Evolutionary conservation across 495 filamentous ascomycete genomes (phyloP).

Genomic region (Penicillium cataractarum): DNA sequence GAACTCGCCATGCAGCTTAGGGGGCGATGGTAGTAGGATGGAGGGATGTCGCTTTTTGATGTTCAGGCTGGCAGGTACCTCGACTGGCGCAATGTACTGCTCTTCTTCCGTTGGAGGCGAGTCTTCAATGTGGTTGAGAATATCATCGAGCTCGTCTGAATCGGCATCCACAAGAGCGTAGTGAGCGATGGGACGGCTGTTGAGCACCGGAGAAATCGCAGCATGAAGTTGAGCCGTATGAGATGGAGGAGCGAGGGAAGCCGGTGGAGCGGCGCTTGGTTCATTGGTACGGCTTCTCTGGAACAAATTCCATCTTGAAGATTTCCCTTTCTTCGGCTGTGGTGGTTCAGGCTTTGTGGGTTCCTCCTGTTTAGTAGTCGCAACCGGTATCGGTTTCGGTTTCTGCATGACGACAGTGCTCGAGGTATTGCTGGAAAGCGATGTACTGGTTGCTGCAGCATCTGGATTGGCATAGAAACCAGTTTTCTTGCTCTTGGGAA

Average conservation of each 20-base stretch:
- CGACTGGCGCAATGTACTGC: slow-evolving; percentile 22
- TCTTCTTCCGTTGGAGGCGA: slow-evolving; percentile 50
- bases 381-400: slow-evolving; percentile 15
- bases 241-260: slow-evolving; percentile 8
- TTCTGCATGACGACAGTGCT: slow-evolving; percentile 22
- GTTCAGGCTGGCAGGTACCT: slow-evolving; percentile 37
- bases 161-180: slow-evolving; percentile 84
- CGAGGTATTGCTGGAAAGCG: slow-evolving; percentile 34
- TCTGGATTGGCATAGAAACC: slow-evolving; percentile 31
- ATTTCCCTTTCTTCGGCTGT: slow-evolving; percentile 36
- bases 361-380: slow-evolving; percentile 8
- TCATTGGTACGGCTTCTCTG: slow-evolving; percentile 53
- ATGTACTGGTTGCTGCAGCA: slow-evolving; percentile 28
- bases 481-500: slow-evolving; percentile 21
- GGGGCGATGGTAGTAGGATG: slow-evolving; percentile 58
- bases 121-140: slow-evolving; percentile 63
- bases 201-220: slow-evolving; percentile 40
- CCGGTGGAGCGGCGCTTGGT: slow-evolving; percentile 17
- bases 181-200: slow-evolving; percentile 62
- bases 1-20: slow-evolving; percentile 51
- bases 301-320: slow-evolving; percentile 75
- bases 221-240: slow-evolving; percentile 41
- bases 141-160: slow-evolving; percentile 66
- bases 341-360: slow-evolving; percentile 7
- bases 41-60: slow-evolving; percentile 51